A percentile compares a stretch with the other conserved stretches of the same genome.
phyloP scores from a whole-genome alignment of 345 rosid genomes.

The Populus simonii region DNA sequence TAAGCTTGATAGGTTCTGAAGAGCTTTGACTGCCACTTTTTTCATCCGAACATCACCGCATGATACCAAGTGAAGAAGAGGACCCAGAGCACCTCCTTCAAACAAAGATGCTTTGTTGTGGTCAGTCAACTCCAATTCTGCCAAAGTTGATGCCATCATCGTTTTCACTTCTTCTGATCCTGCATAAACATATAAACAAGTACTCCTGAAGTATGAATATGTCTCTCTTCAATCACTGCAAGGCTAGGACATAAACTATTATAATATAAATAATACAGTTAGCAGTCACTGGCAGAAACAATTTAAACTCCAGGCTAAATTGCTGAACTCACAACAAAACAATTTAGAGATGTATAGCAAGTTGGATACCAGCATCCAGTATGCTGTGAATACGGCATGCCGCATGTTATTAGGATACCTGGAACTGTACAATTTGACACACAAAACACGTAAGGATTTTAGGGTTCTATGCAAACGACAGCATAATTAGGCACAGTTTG shows the following conservation, averaged over 20 bases:
- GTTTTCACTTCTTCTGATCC: slow-evolving; percentile 54
- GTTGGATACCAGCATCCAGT: not conserved
- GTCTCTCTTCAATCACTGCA: not conserved
- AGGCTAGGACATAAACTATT: not conserved
- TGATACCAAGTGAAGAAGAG: slow-evolving; percentile 51
- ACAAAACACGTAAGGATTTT: not conserved
- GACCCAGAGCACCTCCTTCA: slow-evolving; percentile 49
- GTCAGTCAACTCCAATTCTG: slow-evolving; percentile 62
- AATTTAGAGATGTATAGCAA: not conserved
- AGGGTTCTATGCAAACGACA: not conserved
- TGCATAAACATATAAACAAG: slow-evolving; percentile 24
- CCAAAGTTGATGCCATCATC: slow-evolving; percentile 50
- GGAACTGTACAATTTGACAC: not conserved
- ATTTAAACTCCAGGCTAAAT: not conserved
- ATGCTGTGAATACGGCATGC: not conserved
- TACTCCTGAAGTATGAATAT: not conserved
- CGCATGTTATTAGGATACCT: not conserved
- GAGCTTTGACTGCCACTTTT: slow-evolving; percentile 47
- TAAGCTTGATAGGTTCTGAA: slow-evolving; percentile 48
- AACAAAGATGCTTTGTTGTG: slow-evolving; percentile 51
- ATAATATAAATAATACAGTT: not conserved
- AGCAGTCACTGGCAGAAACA: not conserved
- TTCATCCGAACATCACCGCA: slow-evolving; percentile 34
- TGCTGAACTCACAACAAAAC: not conserved
- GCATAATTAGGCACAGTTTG: not conserved